Evolutionary conservation across 179 eudicot species (phyloP).

Genomic region (Vitellaria paradoxa): DNA sequence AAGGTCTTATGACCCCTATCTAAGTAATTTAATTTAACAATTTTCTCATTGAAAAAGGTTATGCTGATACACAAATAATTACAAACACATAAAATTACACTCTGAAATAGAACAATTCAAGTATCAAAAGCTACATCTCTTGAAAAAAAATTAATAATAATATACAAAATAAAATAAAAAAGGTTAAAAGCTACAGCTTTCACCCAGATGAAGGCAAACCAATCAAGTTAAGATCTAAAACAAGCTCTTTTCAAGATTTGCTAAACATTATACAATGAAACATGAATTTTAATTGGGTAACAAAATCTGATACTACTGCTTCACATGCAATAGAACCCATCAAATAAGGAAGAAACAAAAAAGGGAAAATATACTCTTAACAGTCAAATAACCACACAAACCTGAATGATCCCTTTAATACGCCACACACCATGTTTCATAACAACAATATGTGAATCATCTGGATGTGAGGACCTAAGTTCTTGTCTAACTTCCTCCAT

Average conservation of each 20-base stretch:
- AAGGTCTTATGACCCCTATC: not conserved
- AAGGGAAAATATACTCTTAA: not conserved
- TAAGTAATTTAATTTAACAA: not conserved
- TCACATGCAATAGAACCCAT: conserved; percentile 7
- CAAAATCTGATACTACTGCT: not conserved
- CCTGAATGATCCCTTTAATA: conserved; percentile 82
- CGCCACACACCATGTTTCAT: conserved; percentile 64
- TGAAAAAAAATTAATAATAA: too few relatives aligned
- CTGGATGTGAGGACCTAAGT: conserved; percentile 45
- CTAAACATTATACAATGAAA: not conserved
- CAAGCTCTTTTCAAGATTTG: too few relatives aligned
- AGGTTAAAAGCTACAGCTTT: not conserved
- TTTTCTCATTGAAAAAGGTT: not conserved
- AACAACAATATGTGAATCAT: conserved; percentile 54
- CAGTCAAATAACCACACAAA: conserved; percentile 14
- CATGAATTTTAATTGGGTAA: not conserved
- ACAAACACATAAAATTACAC: not conserved
- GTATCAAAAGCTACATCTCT: not conserved
- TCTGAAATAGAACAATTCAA: not conserved
- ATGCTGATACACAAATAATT: not conserved
- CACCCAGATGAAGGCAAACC: not conserved
- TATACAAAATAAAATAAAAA: too few relatives aligned
- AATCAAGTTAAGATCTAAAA: not conserved
- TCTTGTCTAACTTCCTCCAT: conserved; percentile 59
- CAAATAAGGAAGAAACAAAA: not conserved